Percentiles rank a stretch among this genome's conserved stretches.
Evolutionary conservation across 495 filamentous ascomycete genomes (phyloP).

Genomic region (Pseudoneurospora amorphoporcata): DNA sequence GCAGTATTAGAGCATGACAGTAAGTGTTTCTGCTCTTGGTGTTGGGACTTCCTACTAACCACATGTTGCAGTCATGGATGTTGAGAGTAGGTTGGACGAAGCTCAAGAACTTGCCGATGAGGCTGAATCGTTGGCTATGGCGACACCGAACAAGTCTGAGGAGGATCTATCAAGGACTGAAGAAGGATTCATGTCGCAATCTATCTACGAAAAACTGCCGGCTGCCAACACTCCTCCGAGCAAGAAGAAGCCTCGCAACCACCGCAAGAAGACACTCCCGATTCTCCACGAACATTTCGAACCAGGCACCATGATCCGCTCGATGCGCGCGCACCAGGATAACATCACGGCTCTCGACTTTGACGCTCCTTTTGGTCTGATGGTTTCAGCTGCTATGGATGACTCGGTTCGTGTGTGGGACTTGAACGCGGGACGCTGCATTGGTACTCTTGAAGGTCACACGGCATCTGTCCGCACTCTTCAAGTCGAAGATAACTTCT

Average conservation of each 20-base stretch:
- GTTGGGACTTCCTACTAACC: conserved; percentile 11
- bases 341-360: conserved; percentile 87
- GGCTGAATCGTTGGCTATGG: conserved; percentile 43
- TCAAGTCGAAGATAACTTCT: conserved; percentile 91
- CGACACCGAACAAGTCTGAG: conserved; percentile 46
- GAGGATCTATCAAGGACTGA: conserved; percentile 43
- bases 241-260: conserved; percentile 55
- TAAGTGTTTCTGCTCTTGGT: conserved; percentile 27
- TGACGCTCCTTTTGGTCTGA: conserved; percentile 87
- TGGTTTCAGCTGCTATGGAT: conserved; percentile 91
- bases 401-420: conserved; percentile 98
- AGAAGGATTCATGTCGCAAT: conserved; percentile 90
- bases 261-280: conserved; percentile 72
- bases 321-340: conserved; percentile 82
- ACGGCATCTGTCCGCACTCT: conserved; percentile 87
- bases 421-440: conserved; percentile 81
- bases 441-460: conserved; percentile 84
- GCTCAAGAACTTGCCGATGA: conserved; percentile 67
- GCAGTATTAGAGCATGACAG: conserved; percentile 79
- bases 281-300: conserved; percentile 93
- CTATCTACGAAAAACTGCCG: conserved; percentile 88
- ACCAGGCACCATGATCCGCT: conserved; percentile 78
- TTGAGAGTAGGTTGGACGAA: conserved; percentile 80
- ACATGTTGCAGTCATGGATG: conserved; percentile 52
- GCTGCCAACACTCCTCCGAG: conserved; percentile 41